These are phyloP conservation scores for Crithidia expoeki DNA, from an alignment of 208 protist species.

Conservation along the genomic window DNA sequence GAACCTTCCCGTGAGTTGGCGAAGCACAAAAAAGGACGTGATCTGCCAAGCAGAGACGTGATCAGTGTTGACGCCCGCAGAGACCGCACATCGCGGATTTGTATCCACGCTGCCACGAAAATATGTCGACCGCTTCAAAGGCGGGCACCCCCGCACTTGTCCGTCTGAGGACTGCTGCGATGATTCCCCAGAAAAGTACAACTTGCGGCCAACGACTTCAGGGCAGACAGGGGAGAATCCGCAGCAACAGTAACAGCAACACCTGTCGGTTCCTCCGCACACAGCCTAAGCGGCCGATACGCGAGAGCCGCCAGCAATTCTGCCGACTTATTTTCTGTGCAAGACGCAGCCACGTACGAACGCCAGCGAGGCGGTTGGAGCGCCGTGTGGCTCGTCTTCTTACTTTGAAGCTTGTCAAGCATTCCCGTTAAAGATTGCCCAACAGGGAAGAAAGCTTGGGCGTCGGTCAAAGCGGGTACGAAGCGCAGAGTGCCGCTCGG, in stretches of 20 bases:
- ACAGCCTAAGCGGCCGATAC: neutral
- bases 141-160: constrained; percentile 18
- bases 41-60: neutral
- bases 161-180: too few species aligned
- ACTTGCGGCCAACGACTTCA: constrained; percentile 18
- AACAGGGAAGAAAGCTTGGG: constrained; percentile 30
- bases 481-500: constrained; percentile 36
- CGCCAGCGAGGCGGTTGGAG: constrained; percentile 1
- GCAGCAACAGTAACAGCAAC: neutral
- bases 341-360: constrained; percentile 7
- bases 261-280: neutral
- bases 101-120: constrained; percentile 35
- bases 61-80: neutral
- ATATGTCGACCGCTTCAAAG: constrained; percentile 31
- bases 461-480: constrained; percentile 31
- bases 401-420: constrained; percentile 3
- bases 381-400: neutral
- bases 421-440: constrained; percentile 24
- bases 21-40: constrained; percentile 26
- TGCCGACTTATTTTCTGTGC: neutral
- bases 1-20: constrained; percentile 28
- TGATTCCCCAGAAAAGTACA: constrained; percentile 35
- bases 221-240: neutral
- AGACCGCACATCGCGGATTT: constrained; percentile 5
- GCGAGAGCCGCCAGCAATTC: constrained; percentile 9